These are phyloP conservation scores for Helenozyma baotianmanensis DNA, from an alignment of 805 yeast species.

Conservation along the genomic window DNA sequence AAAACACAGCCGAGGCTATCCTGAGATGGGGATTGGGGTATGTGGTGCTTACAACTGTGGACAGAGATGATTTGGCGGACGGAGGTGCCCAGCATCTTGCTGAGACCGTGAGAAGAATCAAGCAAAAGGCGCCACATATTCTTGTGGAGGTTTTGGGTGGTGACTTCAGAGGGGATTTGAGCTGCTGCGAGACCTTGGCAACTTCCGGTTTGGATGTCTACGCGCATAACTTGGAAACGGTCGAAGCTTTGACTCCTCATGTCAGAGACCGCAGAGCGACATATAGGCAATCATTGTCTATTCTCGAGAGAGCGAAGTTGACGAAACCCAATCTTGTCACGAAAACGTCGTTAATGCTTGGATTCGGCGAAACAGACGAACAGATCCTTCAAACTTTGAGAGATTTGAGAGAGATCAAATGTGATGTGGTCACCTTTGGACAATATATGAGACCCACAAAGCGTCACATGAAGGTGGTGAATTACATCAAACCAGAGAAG, in stretches of 20 bases:
- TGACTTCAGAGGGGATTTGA: constrained; percentile 88
- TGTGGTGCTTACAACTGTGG: constrained; percentile 95
- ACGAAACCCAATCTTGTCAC: constrained; percentile 73
- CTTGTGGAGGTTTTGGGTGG: constrained; percentile 93
- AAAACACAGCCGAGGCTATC: constrained; percentile 95
- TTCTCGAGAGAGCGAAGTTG: constrained; percentile 75
- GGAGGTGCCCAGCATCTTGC: constrained; percentile 93
- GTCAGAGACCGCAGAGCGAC: constrained; percentile 97
- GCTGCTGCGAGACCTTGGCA: constrained; percentile 76
- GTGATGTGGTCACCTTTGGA: constrained; percentile 97
- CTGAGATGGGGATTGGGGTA: constrained; percentile 98
- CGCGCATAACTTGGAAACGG: constrained; percentile 96
- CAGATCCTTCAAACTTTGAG: constrained; percentile 72
- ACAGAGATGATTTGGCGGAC: constrained; percentile 88
- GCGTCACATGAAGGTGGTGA: constrained; percentile 97
- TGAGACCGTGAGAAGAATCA: constrained; percentile 79
- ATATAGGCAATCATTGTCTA: constrained; percentile 79
- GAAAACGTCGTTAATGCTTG: constrained; percentile 93
- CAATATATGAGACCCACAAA: constrained; percentile 99
- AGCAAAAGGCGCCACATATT: constrained; percentile 83
- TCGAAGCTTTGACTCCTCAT: constrained; percentile 89
- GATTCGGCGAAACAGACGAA: constrained; percentile 93
- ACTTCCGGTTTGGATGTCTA: constrained; percentile 87
- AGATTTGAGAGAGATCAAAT: constrained; percentile 69
- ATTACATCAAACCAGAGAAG: constrained; percentile 88